Base-by-base conservation (phyloP, 2,329 filamentous ascomycete genomes). In the Verticillium tricorpus region DNA sequence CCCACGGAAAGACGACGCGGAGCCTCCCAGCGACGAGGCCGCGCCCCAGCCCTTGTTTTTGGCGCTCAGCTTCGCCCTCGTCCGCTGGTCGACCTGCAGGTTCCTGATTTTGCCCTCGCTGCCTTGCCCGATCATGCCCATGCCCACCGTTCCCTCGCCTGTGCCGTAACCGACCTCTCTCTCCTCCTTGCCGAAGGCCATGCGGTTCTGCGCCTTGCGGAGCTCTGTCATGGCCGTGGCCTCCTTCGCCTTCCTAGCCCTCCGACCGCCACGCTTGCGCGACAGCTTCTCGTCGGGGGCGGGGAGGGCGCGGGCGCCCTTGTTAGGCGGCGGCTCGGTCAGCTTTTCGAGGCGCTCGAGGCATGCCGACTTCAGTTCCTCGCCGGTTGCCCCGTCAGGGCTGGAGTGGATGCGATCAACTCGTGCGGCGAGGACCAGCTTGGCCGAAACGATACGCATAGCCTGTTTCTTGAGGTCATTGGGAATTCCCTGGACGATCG, bases 21-120 rank as follows among this genome's bases (percentile, higher is more conserved):
- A 84, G 62, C 89, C 88, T 64, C 83, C 80, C 58, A 86, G 77
- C 3, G 85, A 82, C 39, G 89, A 89, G 76, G 86, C 83, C 55
- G 83, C 87, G 61, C 93, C 94, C 95, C 95, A 99, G 31, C 95
- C 95, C 70, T 96, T 93, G 77, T 94, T 96, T 79, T 96, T 97
- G 73, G 93, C 93, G 71, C 90, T 92, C 54, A 99, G 86, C 74
- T 96, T 97, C 55, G 95, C 95, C 62, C 92, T 87, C 4, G 95
- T 99, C 63, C 94, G 89, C 73, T 95, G 90, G 73, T 99, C 95
- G 71, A 99, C 90, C 76, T 97, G 93, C 58, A 91, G 83, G 37
- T 88, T 89, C 62, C 95, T 90, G 65, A 99, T 91, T 14, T 91
- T 87, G n/a, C 95, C 95, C 66, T 93, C 92, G 72, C 93, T 91